phyloP scores from a whole-genome alignment of 139 green algal species.

The Volvox reticuliferus region DNA sequence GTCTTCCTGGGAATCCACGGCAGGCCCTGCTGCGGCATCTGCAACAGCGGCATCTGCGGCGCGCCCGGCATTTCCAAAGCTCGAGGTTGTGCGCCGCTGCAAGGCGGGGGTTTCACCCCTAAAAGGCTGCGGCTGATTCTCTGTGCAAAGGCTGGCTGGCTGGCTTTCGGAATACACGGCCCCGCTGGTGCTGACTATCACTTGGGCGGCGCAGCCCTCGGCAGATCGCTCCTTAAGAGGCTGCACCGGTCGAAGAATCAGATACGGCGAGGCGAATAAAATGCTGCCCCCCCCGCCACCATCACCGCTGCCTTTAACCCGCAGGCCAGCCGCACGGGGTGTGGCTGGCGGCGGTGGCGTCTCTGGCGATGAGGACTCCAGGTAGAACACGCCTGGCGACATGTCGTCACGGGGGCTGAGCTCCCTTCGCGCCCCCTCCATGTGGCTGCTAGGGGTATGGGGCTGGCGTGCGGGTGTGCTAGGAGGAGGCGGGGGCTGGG shows the following conservation, averaged over 20 bases:
- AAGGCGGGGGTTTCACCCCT: too few species aligned
- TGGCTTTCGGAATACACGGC: too few species aligned
- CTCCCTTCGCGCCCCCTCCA: neutral
- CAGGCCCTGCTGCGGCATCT: too few species aligned
- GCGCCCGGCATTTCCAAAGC: too few species aligned
- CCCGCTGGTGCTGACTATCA: too few species aligned
- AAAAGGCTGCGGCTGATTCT: too few species aligned
- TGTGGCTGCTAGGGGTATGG: neutral
- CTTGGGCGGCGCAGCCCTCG: neutral
- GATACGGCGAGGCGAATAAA: neutral
- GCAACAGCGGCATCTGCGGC: too few species aligned
- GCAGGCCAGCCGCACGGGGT: neutral
- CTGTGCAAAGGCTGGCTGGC: too few species aligned
- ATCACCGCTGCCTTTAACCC: neutral
- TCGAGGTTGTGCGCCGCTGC: too few species aligned
- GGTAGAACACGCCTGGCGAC: neutral
- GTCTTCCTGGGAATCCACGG: too few species aligned
- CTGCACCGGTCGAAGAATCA: neutral
- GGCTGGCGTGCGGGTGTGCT: neutral
- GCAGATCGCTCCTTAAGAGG: neutral
- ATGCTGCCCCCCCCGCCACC: neutral
- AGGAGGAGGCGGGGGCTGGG: neutral
- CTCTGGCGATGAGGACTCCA: neutral
- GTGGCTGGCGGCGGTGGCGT: neutral
- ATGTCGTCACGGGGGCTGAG: constrained; percentile 8